phyloP scores from a whole-genome alignment of 768 basidiomycete genomes.

The Suillus spraguei region DNA sequence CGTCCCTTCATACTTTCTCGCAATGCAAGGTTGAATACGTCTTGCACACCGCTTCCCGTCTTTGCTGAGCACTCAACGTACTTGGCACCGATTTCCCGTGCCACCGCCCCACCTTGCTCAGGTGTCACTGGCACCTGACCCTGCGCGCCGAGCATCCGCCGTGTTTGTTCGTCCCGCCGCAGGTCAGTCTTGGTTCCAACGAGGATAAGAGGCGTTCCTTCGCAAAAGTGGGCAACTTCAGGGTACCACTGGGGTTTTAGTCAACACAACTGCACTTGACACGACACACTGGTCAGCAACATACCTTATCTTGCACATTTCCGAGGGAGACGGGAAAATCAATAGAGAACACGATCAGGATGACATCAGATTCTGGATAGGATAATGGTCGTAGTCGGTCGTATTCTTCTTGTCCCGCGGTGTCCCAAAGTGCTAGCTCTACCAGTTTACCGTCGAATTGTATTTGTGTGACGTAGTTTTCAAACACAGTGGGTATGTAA shows the following conservation, averaged over 20 bases:
- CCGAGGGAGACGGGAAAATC: slow-evolving; percentile 91
- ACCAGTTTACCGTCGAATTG: slow-evolving; percentile 86
- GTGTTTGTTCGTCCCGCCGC: slow-evolving; percentile 82
- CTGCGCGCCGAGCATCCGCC: slow-evolving; percentile 87
- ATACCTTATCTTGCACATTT: slow-evolving; percentile 88
- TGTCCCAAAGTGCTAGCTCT: slow-evolving; percentile 98
- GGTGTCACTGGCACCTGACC: slow-evolving; percentile 80
- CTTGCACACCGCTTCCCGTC: slow-evolving; percentile 85
- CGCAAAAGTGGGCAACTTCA: slow-evolving; percentile 92
- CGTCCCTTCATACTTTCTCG: slow-evolving; percentile 84
- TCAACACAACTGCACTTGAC: slow-evolving; percentile 4
- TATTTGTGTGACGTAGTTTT: slow-evolving; percentile 90
- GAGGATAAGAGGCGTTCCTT: slow-evolving; percentile 85
- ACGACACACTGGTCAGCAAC: slow-evolving; percentile 20
- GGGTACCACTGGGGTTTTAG: slow-evolving; percentile 75
- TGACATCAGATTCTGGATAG: slow-evolving; percentile 88
- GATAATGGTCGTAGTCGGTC: slow-evolving; percentile 84
- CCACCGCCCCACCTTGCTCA: slow-evolving; percentile 83
- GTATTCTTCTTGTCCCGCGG: slow-evolving; percentile 97
- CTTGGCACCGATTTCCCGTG: slow-evolving; percentile 89
- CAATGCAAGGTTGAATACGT: slow-evolving; percentile 89
- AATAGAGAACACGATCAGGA: slow-evolving; percentile 92
- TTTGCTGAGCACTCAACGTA: slow-evolving; percentile 96
- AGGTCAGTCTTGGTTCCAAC: slow-evolving; percentile 96
- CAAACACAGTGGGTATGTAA: slow-evolving; percentile 92